Base-by-base conservation (phyloP, 768 basidiomycete genomes). In the Leccinellum rugosiceps region DNA sequence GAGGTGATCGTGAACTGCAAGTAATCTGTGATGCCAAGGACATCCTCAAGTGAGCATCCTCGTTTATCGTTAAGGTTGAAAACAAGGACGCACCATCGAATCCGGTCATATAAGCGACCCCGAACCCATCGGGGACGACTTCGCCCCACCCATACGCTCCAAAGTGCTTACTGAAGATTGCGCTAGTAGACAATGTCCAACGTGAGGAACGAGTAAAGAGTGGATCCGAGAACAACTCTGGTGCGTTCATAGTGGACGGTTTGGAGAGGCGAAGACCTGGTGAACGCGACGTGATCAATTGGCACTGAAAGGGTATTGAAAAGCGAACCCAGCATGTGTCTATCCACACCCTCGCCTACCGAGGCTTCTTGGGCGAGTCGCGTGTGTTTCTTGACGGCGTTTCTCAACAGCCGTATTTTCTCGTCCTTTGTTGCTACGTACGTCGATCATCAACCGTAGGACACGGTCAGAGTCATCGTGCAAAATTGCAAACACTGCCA, bases 101-200 rank as follows among this genome's bases (percentile, higher is more conserved):
- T 38, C 91, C 90, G n/a, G 94, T 94, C 83, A 93, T 87, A 68
- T 98, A 98, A 13, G 93, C 89, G 30, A 98, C 88, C 31, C 95
- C 95, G 68, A 95, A 98, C 1, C 95, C 95, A 62, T 97, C 87
- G 1, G 91, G 87, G 25, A 96, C 92, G 46, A 98, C 90, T 80
- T 93, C 91, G 50, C 95, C 95, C 95, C 95, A 98, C 14, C 94
- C 94, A 72, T 97, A 94, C 21, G 80, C 84, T 35, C 79, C 81
- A 66, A 98, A 85, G 71, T 90, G 87, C 58, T 86, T 86, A n/a
- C 89, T 92, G 65, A 88, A 90, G 30, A 98, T 78, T 5, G 92
- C 88, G 52, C 90, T 93, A 15, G 95, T 98, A 69, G 92, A 94
- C 63, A 98, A 76, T 6, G 86, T 85, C 95, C 95, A 98, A 60